Base-by-base conservation (phyloP, 2,329 filamentous ascomycete genomes). In the Coniochaeta sp. region DNA sequence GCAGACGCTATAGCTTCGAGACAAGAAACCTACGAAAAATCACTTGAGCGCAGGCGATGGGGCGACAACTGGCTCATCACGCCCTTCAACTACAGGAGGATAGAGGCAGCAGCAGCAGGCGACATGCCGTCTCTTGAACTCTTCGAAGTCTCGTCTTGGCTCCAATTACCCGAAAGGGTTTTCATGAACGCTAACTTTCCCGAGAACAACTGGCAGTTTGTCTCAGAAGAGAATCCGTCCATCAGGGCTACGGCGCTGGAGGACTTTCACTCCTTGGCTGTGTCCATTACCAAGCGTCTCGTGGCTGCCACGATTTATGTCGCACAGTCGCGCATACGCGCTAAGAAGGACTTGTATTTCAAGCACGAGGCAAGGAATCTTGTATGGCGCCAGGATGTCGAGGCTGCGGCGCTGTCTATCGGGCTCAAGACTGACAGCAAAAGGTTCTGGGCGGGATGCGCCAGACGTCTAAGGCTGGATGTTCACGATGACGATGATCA, bases 211-310 rank as follows among this genome's bases (percentile, higher is more conserved):
- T 96, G 90, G 90, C 77, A 76, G 36, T 78, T 77, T 43, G 67
- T 89, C 8, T 79, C 81, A 22, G 79, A 81, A n/a, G 79, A 83
- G 60, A 77, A 77, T 3, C 92, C 92, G 0, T 85, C 88, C 0
- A 83, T 96, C 24, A 86, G 89, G 65, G 83, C 86, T 7, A 92
- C 90, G 1, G 86, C 89, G 0, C 80, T 96, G n/a, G 80, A 84
- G 6, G 90, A 95, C 66, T 88, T 96, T 52, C 81, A 92, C 67
- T 82, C 83, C 9, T 72, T 96, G 1, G 78, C 82, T 0, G 71
- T 89, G 1, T 89, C 83, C 59, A 65, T 95, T 16, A 93, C 89
- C 0, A 84, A 83, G 61, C 81, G 89, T 14, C 74, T 96, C 1
- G 77, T 95, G 1, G 84, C 89, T 55, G 84, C 89, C 0, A 78